phyloP scores from a whole-genome alignment of 2,329 filamentous ascomycete genomes.

The Fusarium pseudocircinatum region DNA sequence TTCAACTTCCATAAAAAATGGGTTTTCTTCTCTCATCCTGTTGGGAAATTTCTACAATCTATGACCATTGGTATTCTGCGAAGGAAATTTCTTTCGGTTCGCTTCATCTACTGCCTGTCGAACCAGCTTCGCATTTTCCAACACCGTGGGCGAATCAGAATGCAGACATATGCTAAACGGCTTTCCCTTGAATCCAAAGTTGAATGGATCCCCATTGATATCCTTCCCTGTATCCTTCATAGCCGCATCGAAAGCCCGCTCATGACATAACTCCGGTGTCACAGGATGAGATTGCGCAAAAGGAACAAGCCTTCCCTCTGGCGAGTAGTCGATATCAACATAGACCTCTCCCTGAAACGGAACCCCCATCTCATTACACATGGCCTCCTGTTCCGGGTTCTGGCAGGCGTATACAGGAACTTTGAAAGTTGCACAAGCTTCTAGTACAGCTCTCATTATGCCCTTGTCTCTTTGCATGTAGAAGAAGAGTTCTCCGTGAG shows the following conservation, averaged over 20 bases:
- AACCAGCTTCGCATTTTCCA: not conserved
- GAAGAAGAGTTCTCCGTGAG: slow-evolving; percentile 67
- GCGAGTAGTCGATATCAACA: not conserved
- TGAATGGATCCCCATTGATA: not conserved
- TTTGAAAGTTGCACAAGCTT: slow-evolving; percentile 40
- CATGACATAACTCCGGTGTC: not conserved
- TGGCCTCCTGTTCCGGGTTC: not conserved
- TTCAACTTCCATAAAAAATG: not conserved
- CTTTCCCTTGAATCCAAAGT: not conserved
- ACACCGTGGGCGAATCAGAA: not conserved
- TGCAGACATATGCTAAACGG: not conserved
- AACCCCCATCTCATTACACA: slow-evolving; percentile 3
- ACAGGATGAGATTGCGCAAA: not conserved
- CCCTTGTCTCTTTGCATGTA: slow-evolving; percentile 43
- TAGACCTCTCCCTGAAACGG: not conserved
- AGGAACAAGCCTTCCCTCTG: not conserved
- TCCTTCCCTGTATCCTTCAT: not conserved
- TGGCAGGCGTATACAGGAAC: slow-evolving; percentile 44
- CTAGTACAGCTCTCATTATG: slow-evolving; percentile 43
- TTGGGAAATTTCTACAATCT: not conserved
- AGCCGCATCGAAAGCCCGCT: not conserved
- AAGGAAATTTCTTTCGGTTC: not conserved
- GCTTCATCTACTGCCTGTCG: not conserved
- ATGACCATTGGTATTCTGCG: not conserved
- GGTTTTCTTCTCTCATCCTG: not conserved